Conservation (phyloP, 805 yeast genomes). For the Starmera amethionina region DNA sequence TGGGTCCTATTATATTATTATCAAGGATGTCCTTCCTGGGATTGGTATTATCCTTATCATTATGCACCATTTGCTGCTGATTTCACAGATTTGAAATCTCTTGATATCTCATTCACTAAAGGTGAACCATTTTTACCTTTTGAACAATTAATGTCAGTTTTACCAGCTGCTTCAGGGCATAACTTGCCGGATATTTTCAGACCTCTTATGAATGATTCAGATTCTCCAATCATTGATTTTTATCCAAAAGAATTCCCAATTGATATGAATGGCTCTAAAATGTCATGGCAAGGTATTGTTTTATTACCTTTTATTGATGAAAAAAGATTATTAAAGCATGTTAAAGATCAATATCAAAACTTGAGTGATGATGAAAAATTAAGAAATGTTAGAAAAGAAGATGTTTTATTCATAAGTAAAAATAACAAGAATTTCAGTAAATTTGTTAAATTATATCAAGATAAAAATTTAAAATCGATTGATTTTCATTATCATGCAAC, state of each 20-base stretch:
- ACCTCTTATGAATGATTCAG: conserved; percentile 68
- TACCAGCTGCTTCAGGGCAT: conserved; percentile 90
- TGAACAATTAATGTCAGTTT: conserved; percentile 90
- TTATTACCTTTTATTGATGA: conserved; percentile 87
- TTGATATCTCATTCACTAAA: conserved; percentile 45
- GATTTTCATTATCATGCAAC: conserved; percentile 39
- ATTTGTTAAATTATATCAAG: conserved; percentile 24
- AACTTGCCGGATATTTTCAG: conserved; percentile 75
- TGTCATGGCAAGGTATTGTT: conserved; percentile 94
- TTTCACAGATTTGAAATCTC: conserved; percentile 42
- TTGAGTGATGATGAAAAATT: conserved; percentile 58
- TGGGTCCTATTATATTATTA: conserved; percentile 93
- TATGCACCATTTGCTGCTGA: conserved; percentile 97
- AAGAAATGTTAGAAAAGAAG: conserved; percentile 64
- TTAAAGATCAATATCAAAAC: conserved; percentile 49
- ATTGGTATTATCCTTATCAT: conserved; percentile 94
- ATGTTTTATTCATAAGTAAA: conserved; percentile 58
- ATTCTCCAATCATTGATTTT: conserved; percentile 81
- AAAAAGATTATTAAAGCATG: conserved; percentile 55
- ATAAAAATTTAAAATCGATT: conserved; percentile 17
- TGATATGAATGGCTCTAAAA: conserved; percentile 92
- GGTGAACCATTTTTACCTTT: conserved; percentile 84
- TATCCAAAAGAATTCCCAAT: conserved; percentile 83
- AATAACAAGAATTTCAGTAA: conserved; percentile 38
- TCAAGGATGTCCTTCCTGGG: conserved; percentile 98